Conservation (phyloP, 2,329 filamentous ascomycete genomes). For the Apiospora rasikravindrae region DNA sequence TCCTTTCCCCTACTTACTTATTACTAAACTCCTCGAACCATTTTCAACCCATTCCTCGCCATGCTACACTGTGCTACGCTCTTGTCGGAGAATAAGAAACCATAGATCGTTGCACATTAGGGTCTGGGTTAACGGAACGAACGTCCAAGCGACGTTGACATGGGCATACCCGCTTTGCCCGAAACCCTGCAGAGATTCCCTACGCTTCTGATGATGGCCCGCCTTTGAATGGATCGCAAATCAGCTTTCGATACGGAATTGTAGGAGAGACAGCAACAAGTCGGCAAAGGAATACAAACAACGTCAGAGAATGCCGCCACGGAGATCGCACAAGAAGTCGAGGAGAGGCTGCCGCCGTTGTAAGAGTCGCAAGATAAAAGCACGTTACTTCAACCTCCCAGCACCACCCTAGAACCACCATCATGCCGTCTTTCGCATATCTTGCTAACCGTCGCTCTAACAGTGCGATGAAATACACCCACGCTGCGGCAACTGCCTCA, state of each 20-base stretch:
- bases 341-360: constrained; percentile 69
- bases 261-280: constrained; percentile 1
- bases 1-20: neutral
- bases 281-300: neutral
- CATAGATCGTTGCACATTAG: neutral
- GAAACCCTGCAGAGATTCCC: neutral
- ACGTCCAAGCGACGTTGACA: neutral
- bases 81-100: neutral
- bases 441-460: neutral
- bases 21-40: neutral
- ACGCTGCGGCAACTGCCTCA: constrained; percentile 68
- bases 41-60: neutral
- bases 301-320: constrained; percentile 60
- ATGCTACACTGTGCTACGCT: neutral
- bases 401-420: neutral
- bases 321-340: constrained; percentile 73
- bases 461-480: constrained; percentile 72
- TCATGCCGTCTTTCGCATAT: neutral
- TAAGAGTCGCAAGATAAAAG: constrained; percentile 74
- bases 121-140: neutral
- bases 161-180: constrained; percentile 9
- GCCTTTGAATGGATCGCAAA: constrained; percentile 14
- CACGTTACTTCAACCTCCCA: constrained; percentile 36
- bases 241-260: neutral
- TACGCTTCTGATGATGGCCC: neutral